Base-by-base conservation (phyloP, 108 stramenopile genomes). In the Skeletonema potamos region DNA sequence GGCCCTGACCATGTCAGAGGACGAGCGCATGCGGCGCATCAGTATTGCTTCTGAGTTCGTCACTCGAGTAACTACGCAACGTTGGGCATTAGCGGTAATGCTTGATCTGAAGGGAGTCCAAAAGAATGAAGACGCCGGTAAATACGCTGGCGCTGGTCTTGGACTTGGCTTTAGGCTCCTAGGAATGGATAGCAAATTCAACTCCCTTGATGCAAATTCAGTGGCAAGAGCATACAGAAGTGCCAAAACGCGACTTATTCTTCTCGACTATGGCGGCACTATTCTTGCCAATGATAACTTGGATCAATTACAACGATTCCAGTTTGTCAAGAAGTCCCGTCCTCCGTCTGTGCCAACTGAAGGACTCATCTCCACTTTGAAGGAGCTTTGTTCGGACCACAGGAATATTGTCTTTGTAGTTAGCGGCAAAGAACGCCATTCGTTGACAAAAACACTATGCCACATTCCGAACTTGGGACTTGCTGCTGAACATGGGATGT, bases 201-300 rank as follows among this genome's bases (percentile, higher is more conserved):
- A 62, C 26, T 81, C 83, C 2, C 82, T 97, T 2, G 88, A 94
- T 58, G 77, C 83, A 30, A 79, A 76, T 48, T 77, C 81, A 28
- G 88, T 97, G 56, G 81, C 84, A 32, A 85, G 80, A 33, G 91
- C 90, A 12, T 97, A 93, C 83, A 84, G 85, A 33, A 81, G 71
- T 57, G 70, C 95, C 0, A 72, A 77, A 41, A 76, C 84, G 11
- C 79, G 99, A 8, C 84, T 99, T 8, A 93, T 99, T 69, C 67
- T 99, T 55, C 71, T 98, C 43, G 99, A 99, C 71, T 99, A 97
- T 64, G 97, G 96, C 22, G 98, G 99, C 54, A 97, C 97, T 6
- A 93, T 99, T 37, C 75, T 98, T 1, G 83, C 84, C 46, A 97
- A 98, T 65, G 98, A 99, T 41, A 94, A 94, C 73, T 59, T 87